Percentiles rank a stretch among this genome's conserved stretches.
Conservation (phyloP, 805 yeast species). For the Kazachstania bromeliacearum region DNA sequence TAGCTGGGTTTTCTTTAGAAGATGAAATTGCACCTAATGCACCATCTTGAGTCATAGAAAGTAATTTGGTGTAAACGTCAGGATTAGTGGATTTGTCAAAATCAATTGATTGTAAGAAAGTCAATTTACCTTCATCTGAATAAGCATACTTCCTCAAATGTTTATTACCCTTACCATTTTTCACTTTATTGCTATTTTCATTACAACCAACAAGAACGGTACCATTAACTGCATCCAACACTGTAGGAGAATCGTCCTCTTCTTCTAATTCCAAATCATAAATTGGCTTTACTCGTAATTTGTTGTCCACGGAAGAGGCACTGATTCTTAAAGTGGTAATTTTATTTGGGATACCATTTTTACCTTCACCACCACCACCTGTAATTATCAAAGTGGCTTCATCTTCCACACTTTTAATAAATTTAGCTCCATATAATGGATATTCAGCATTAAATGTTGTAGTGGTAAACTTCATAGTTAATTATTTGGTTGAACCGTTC, state of each 20-base stretch:
- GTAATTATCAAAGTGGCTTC: constrained; percentile 69
- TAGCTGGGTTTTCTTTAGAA: constrained; percentile 48
- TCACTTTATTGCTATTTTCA: constrained; percentile 51
- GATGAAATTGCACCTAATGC: constrained; percentile 58
- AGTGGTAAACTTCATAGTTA: constrained; percentile 19
- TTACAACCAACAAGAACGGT: constrained; percentile 59
- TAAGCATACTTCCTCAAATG: constrained; percentile 51
- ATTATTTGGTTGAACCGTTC: no score
- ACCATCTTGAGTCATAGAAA: constrained; percentile 49
- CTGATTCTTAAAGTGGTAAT: constrained; percentile 50
- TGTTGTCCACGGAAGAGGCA: background rate
- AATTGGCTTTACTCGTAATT: background rate
- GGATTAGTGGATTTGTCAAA: constrained; percentile 37
- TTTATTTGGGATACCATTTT: constrained; percentile 83
- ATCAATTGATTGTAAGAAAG: constrained; percentile 52
- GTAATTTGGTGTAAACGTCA: constrained; percentile 54
- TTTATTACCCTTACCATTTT: constrained; percentile 49
- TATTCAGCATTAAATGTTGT: constrained; percentile 39
- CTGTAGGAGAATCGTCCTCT: constrained; percentile 78
- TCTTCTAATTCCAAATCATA: constrained; percentile 50
- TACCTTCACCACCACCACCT: constrained; percentile 97
- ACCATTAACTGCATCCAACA: constrained; percentile 42
- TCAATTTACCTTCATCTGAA: constrained; percentile 41
- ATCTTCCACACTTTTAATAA: constrained; percentile 48
- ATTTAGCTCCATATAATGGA: constrained; percentile 75